Percentiles rank a stretch among this genome's conserved stretches.
Evolutionary conservation across 1,284 basidiomycete genomes (phyloP).

Genomic region (Tetrapyrgos nigripes): DNA sequence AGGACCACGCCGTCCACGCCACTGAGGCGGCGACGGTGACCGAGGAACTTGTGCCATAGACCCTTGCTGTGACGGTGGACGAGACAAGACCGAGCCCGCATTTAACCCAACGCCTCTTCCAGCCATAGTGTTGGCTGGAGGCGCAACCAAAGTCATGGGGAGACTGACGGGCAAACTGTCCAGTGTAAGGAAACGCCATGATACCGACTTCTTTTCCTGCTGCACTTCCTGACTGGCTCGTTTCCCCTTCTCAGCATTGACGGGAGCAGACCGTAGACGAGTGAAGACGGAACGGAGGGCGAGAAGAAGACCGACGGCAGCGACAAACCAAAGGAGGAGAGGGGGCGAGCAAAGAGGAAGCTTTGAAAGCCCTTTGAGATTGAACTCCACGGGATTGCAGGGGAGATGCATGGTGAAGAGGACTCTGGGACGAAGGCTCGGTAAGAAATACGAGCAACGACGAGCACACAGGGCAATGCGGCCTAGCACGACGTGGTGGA

Average conservation of each 20-base stretch:
- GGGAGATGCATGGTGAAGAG: conserved; percentile 17
- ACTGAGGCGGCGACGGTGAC: background rate
- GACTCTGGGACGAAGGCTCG: background rate
- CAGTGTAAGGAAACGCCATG: conserved; percentile 42
- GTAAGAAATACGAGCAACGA: conserved; percentile 2
- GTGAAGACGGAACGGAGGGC: conserved; percentile 4
- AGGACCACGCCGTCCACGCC: conserved; percentile 32
- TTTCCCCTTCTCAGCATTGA: conserved; percentile 10
- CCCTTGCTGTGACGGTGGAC: background rate
- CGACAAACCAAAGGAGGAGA: conserved; percentile 10
- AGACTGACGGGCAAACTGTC: conserved; percentile 38
- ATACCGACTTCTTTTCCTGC: conserved; percentile 26
- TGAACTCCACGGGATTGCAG: conserved; percentile 16
- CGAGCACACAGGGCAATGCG: conserved; percentile 5
- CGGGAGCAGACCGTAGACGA: background rate
- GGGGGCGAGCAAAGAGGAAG: conserved; percentile 4
- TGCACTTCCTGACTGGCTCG: conserved; percentile 4
- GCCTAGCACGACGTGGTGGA: conserved; percentile 10
- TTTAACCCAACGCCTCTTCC: conserved; percentile 34
- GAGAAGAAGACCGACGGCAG: conserved; percentile 1
- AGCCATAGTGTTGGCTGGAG: conserved; percentile 19
- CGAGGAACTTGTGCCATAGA: background rate
- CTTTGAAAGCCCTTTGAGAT: conserved; percentile 15
- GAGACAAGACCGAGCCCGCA: conserved; percentile 18
- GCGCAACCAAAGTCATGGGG: conserved; percentile 32